Evolutionary conservation across 352 stramenopile species (phyloP).

Genomic region (Phytophthora pistaciae): DNA sequence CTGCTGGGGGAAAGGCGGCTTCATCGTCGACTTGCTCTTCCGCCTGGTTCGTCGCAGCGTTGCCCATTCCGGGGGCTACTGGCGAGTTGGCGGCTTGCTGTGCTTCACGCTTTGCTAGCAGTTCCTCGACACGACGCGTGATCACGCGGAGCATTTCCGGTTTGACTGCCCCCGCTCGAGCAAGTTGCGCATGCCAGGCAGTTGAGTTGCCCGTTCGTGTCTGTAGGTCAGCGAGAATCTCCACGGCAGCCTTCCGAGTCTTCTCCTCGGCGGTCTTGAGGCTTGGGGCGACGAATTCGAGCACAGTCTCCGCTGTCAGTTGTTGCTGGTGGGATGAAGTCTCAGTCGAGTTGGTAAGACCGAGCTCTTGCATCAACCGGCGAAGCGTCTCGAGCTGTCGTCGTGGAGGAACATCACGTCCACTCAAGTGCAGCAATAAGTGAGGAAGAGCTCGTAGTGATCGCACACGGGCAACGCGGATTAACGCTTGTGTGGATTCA

Average conservation of each 20-base stretch:
- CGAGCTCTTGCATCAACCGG: slow-evolving; percentile 62
- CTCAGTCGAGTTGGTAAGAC: slow-evolving; percentile 38
- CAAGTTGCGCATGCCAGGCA: slow-evolving; percentile 35
- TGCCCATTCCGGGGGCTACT: slow-evolving; percentile 34
- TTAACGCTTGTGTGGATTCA: slow-evolving; percentile 63
- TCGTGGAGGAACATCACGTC: slow-evolving; percentile 59
- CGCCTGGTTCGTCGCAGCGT: slow-evolving; percentile 50
- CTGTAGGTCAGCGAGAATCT: slow-evolving; percentile 76
- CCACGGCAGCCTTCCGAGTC: slow-evolving; percentile 70
- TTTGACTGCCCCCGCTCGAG: slow-evolving; percentile 51
- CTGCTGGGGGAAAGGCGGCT: slow-evolving; percentile 36
- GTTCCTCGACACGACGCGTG: slow-evolving; percentile 77
- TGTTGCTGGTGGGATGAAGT: slow-evolving; percentile 13
- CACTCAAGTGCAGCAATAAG: slow-evolving; percentile 70
- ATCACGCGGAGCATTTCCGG: slow-evolving; percentile 84
- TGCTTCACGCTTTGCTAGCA: slow-evolving; percentile 56
- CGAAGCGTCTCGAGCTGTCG: slow-evolving; percentile 69
- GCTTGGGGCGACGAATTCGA: slow-evolving; percentile 77
- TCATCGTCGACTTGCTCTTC: slow-evolving; percentile 52
- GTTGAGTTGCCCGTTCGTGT: slow-evolving; percentile 29
- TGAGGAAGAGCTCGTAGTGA: slow-evolving; percentile 68
- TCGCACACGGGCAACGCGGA: slow-evolving; percentile 71
- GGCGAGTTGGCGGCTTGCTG: slow-evolving; percentile 31
- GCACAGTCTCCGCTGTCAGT: slow-evolving; percentile 66
- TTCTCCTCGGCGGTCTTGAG: slow-evolving; percentile 84